Conservation (phyloP, 164 flowering plant species). For the Annona squamosa region DNA sequence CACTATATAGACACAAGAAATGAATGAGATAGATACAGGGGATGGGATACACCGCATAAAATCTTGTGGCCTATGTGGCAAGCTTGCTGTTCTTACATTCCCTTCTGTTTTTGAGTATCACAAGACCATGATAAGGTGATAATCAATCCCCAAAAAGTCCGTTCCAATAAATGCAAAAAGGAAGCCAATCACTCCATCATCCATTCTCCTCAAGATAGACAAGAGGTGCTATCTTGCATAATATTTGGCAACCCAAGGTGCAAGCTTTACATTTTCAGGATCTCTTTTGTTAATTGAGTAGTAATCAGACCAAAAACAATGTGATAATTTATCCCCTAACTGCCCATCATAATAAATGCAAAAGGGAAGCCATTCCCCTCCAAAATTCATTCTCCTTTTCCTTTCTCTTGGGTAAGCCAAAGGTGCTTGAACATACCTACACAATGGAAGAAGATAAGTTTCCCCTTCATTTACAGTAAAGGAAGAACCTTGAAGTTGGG, state of each 20-base stretch:
- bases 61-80: constrained; percentile 83
- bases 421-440: constrained; percentile 83
- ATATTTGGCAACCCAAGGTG: constrained; percentile 80
- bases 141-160: constrained; percentile 32
- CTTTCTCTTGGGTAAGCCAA: constrained; percentile 82
- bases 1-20: neutral
- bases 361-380: constrained; percentile 66
- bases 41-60: constrained; percentile 36
- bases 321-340: constrained; percentile 31
- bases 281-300: constrained; percentile 47
- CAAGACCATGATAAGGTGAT: constrained; percentile 59
- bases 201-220: constrained; percentile 41
- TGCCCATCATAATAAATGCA: constrained; percentile 47
- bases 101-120: constrained; percentile 53
- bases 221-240: constrained; percentile 33
- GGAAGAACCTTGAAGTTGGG: neutral
- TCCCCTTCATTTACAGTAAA: neutral
- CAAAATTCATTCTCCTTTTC: constrained; percentile 73
- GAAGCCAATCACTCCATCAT: constrained; percentile 76
- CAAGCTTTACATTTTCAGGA: constrained; percentile 50
- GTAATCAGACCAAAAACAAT: constrained; percentile 67
- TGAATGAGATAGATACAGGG: neutral
- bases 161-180: constrained; percentile 52
- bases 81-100: constrained; percentile 43
- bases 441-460: neutral